Percentiles rank a stretch among this genome's conserved stretches.
Evolutionary conservation across 2,329 filamentous ascomycete genomes (phyloP).

Genomic region (Allantophomopsis cytisporea): DNA sequence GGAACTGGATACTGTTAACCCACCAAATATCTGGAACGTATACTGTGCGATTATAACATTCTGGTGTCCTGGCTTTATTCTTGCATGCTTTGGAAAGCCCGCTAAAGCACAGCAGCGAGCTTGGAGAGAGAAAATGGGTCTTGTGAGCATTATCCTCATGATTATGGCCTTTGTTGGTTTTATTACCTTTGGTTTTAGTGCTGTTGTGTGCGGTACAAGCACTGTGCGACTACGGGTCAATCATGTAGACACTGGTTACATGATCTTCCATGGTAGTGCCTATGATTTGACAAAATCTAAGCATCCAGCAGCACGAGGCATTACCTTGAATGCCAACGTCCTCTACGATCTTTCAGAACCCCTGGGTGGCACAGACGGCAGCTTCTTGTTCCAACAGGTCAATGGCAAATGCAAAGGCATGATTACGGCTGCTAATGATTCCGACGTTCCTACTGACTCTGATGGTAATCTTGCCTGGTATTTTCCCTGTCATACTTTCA

Average conservation of each 20-base stretch:
- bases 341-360: constrained; percentile 75
- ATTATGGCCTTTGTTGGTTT: constrained; percentile 89
- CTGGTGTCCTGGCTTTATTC: constrained; percentile 77
- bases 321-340: constrained; percentile 63
- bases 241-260: constrained; percentile 66
- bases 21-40: constrained; percentile 85
- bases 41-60: constrained; percentile 93
- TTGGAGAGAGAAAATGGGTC: constrained; percentile 95
- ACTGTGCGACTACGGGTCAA: constrained; percentile 68
- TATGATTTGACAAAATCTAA: constrained; percentile 68
- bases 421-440: constrained; percentile 57
- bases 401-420: constrained; percentile 92
- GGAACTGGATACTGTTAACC: constrained; percentile 49
- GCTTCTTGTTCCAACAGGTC: constrained; percentile 96
- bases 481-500: constrained; percentile 84
- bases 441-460: constrained; percentile 66
- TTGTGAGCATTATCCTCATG: constrained; percentile 82
- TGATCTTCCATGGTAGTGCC: constrained; percentile 92
- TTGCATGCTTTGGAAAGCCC: constrained; percentile 75
- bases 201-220: constrained; percentile 67
- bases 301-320: constrained; percentile 70
- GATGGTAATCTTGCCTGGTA: constrained; percentile 82
- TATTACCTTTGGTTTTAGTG: constrained; percentile 91
- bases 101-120: constrained; percentile 79
- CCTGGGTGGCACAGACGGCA: constrained; percentile 81